These are phyloP conservation scores for Torrubiella hemipterigena DNA, from an alignment of 2,329 filamentous ascomycete species.

Conservation along the genomic window DNA sequence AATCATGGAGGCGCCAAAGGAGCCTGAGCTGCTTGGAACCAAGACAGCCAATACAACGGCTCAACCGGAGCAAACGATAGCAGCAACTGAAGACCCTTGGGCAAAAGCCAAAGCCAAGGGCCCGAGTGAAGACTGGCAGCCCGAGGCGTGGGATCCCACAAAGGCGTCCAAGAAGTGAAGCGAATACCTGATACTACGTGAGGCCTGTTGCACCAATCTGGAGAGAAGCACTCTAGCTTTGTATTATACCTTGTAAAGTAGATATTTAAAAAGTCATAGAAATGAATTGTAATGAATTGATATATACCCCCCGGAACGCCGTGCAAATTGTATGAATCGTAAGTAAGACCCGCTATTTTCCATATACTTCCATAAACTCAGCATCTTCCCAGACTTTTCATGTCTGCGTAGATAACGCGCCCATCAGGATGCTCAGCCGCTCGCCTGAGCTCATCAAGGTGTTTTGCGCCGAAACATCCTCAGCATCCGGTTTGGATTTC, in stretches of 20 bases:
- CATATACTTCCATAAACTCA: too few relatives aligned
- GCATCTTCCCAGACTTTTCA: too few relatives aligned
- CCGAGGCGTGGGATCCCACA: constrained; percentile 48
- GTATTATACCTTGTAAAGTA: constrained; percentile 1
- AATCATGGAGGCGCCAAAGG: constrained; percentile 25
- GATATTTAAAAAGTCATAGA: too few relatives aligned
- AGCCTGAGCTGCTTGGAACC: too few relatives aligned
- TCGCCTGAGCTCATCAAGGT: constrained; percentile 31
- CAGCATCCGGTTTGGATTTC: constrained; percentile 17
- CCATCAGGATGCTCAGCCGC: too few relatives aligned
- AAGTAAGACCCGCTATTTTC: too few relatives aligned
- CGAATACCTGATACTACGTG: background rate
- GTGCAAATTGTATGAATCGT: too few relatives aligned
- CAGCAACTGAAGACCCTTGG: constrained; percentile 41
- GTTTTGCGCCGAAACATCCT: constrained; percentile 29
- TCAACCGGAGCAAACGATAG: constrained; percentile 10
- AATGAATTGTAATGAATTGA: too few relatives aligned
- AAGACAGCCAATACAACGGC: constrained; percentile 6
- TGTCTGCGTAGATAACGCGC: too few relatives aligned
- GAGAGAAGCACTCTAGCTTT: too few relatives aligned
- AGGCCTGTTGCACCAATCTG: too few relatives aligned
- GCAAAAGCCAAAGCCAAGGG: constrained; percentile 31
- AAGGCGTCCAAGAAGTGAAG: constrained; percentile 19
- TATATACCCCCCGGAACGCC: too few relatives aligned
- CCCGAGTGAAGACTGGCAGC: constrained; percentile 57